Conservation (phyloP, 2,329 filamentous ascomycete species). For the Colletotrichum lini region DNA sequence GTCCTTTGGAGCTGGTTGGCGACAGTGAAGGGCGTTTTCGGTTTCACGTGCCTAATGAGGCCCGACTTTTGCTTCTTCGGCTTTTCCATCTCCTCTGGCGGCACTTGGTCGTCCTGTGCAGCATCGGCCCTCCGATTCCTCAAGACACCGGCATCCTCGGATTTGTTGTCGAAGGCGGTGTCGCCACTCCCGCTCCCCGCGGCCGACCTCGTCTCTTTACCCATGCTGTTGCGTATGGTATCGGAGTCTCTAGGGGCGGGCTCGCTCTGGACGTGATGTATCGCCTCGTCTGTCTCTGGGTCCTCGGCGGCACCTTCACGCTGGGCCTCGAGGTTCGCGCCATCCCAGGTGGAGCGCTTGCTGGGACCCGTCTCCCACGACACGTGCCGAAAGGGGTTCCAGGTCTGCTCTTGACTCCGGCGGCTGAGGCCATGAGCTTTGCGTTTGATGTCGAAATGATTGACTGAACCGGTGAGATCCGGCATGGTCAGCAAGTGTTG, state of each 20-base stretch:
- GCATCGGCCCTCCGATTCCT: conserved; percentile 52
- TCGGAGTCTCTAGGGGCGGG: conserved; percentile 48
- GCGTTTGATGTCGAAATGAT: conserved; percentile 61
- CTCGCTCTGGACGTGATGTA: conserved; percentile 55
- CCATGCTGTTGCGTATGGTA: conserved; percentile 44
- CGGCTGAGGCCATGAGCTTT: conserved; percentile 60
- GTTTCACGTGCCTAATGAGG: conserved; percentile 62
- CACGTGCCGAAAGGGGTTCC: conserved; percentile 63
- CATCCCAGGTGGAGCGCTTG: conserved; percentile 55
- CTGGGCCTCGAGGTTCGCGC: conserved; percentile 51
- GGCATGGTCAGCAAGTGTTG: conserved; percentile 34
- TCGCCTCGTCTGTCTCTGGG: conserved; percentile 48
- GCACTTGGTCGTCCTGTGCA: conserved; percentile 38
- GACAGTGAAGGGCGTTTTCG: conserved; percentile 70
- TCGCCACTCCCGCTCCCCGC: conserved; percentile 44
- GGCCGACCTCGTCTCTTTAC: conserved; percentile 38
- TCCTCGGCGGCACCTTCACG: conserved; percentile 41
- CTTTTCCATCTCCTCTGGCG: conserved; percentile 52
- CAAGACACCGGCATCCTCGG: conserved; percentile 46
- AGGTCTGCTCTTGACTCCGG: conserved; percentile 53
- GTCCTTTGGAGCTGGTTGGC: conserved; percentile 80
- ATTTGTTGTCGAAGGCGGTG: conserved; percentile 43
- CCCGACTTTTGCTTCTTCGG: conserved; percentile 57
- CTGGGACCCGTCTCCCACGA: conserved; percentile 50
- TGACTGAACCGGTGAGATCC: conserved; percentile 54